Evolutionary conservation across 2,329 filamentous ascomycete genomes (phyloP).

Genomic region (Exophiala calicioides): DNA sequence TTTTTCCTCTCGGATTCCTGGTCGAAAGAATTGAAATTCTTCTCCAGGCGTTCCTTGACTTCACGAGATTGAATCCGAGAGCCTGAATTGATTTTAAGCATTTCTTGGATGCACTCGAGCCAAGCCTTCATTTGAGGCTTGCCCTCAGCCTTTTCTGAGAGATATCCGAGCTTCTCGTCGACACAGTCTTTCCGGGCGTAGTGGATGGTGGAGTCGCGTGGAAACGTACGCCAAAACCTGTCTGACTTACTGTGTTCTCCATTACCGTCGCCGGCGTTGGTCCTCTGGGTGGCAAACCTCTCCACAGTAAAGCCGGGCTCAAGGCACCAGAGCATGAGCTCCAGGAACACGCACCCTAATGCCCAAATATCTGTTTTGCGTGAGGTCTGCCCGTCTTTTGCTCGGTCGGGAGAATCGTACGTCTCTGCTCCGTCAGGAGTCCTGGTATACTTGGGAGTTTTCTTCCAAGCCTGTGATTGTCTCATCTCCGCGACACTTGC

Average conservation of each 20-base stretch:
- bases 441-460: conserved; percentile 3
- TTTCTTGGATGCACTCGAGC: not conserved
- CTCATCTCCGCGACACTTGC: conserved; percentile 24
- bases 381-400: conserved; percentile 19
- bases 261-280: not conserved
- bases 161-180: not conserved
- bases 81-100: not conserved
- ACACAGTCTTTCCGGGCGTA: not conserved
- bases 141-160: not conserved
- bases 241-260: not conserved
- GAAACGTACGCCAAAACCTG: not conserved
- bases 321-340: conserved; percentile 30
- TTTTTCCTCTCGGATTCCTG: no score
- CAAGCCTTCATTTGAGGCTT: not conserved
- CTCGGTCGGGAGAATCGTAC: conserved; percentile 30
- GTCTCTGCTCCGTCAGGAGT: conserved; percentile 11
- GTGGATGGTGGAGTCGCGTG: not conserved
- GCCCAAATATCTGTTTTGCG: conserved; percentile 33
- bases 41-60: not conserved
- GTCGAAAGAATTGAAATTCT: not conserved
- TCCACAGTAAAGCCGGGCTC: not conserved
- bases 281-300: not conserved
- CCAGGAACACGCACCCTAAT: conserved; percentile 34
- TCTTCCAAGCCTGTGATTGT: not conserved
- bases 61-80: not conserved